These are phyloP conservation scores for Stropharia rugosoannulata DNA, from an alignment of 768 basidiomycete species.

Conservation along the genomic window DNA sequence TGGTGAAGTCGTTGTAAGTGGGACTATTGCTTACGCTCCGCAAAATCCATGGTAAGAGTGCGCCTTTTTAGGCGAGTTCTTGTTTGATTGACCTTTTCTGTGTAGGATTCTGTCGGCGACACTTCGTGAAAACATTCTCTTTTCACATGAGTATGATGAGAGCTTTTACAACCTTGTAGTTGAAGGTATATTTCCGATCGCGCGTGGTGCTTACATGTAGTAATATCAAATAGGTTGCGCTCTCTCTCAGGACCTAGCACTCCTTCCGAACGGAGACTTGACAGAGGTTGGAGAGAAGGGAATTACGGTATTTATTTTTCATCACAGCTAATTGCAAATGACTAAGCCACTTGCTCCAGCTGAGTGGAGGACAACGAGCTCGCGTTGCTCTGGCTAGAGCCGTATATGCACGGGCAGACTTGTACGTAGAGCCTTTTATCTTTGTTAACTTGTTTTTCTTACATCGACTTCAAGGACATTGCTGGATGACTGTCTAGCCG, in stretches of 20 bases:
- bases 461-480: constrained; percentile 46
- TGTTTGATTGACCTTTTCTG: not conserved
- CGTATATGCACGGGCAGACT: constrained; percentile 88
- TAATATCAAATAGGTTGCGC: constrained; percentile 65
- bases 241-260: constrained; percentile 72
- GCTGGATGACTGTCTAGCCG: constrained; percentile 88
- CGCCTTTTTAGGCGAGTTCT: not conserved
- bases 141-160: constrained; percentile 87
- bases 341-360: constrained; percentile 2
- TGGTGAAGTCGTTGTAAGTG: constrained; percentile 69
- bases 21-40: constrained; percentile 78
- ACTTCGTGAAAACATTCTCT: constrained; percentile 88
- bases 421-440: constrained; percentile 43
- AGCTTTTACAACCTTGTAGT: constrained; percentile 80
- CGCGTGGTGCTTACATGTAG: not conserved
- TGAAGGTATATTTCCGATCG: constrained; percentile 49
- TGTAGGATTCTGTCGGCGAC: constrained; percentile 81
- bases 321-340: not conserved
- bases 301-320: constrained; percentile 26
- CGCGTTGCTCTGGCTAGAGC: constrained; percentile 84
- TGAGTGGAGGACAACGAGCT: constrained; percentile 85
- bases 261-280: constrained; percentile 80
- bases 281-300: constrained; percentile 89
- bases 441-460: no score
- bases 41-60: constrained; percentile 77